These are phyloP conservation scores for Fusarium nygamai DNA, from an alignment of 2,329 filamentous ascomycete species.

Conservation along the genomic window DNA sequence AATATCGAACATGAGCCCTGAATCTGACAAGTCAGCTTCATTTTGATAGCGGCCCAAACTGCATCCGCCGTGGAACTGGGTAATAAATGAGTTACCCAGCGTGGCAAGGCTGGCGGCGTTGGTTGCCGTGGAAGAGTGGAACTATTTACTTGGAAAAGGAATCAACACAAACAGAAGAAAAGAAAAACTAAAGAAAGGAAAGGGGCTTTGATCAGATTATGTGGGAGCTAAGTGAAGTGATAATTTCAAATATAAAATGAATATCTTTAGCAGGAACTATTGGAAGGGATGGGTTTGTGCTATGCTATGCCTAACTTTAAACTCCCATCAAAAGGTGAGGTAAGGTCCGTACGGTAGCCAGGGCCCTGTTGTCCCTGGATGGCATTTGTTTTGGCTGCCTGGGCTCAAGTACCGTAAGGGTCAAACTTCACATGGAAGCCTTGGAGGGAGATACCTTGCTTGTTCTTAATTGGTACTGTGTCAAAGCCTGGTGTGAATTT, in stretches of 20 bases:
- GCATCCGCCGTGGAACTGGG: slow-evolving; percentile 27
- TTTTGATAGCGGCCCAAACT: slow-evolving; percentile 20
- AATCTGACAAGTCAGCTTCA: slow-evolving; percentile 28
- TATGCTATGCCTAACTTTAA: not conserved
- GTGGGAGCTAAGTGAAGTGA: slow-evolving; percentile 19
- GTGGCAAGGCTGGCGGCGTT: slow-evolving; percentile 33
- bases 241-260: slow-evolving; percentile 19
- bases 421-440: not conserved
- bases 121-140: slow-evolving; percentile 45
- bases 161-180: slow-evolving; percentile 40
- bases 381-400: slow-evolving; percentile 4
- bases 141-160: slow-evolving; percentile 35
- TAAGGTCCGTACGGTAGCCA: slow-evolving; percentile 7
- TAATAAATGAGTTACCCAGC: slow-evolving; percentile 41
- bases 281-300: slow-evolving; percentile 9
- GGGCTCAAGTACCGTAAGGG: not conserved
- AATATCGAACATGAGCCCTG: slow-evolving; percentile 12
- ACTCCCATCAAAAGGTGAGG: not conserved
- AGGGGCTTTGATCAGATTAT: slow-evolving; percentile 2
- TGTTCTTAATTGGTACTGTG: slow-evolving; percentile 14
- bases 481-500: slow-evolving; percentile 29
- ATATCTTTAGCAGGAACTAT: not conserved
- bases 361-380: slow-evolving; percentile 11
- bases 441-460: not conserved
- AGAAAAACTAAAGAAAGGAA: slow-evolving; percentile 23